phyloP scores from a whole-genome alignment of 2,329 filamentous ascomycete species.

The Botryotinia narcissicola region DNA sequence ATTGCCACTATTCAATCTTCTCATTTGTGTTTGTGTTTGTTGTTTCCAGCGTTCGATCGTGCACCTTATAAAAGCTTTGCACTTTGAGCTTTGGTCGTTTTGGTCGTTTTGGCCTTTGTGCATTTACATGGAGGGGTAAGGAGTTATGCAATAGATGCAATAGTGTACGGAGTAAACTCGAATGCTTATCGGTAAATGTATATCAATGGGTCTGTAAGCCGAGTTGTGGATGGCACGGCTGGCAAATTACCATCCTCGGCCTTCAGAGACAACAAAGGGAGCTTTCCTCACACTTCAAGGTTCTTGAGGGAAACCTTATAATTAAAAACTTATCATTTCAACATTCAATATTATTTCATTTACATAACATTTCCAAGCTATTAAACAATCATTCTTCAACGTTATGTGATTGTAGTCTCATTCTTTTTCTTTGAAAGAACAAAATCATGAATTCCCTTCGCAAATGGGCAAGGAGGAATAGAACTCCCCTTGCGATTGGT shows the following conservation, averaged over 20 bases:
- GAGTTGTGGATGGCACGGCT: slow-evolving; percentile 15
- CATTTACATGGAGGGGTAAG: slow-evolving; percentile 21
- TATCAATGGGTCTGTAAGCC: slow-evolving; percentile 3
- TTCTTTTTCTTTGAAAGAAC: slow-evolving; percentile 2
- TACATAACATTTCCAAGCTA: slow-evolving; percentile 8
- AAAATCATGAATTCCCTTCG: slow-evolving; percentile 64
- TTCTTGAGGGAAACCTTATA: not conserved
- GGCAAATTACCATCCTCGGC: slow-evolving; percentile 15
- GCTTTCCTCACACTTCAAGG: slow-evolving; percentile 3
- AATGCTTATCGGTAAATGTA: slow-evolving; percentile 16
- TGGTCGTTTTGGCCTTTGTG: slow-evolving; percentile 19
- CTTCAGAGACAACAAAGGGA: slow-evolving; percentile 18
- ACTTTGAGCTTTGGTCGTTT: not conserved
- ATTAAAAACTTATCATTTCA: not conserved
- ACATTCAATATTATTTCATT: slow-evolving; percentile 6
- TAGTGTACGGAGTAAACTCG: slow-evolving; percentile 5
- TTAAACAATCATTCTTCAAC: slow-evolving; percentile 7
- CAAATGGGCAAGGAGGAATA: slow-evolving; percentile 90
- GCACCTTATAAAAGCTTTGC: slow-evolving; percentile 9
- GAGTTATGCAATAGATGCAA: slow-evolving; percentile 16
- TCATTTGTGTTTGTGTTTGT: slow-evolving; percentile 17
- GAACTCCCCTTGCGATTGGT: slow-evolving; percentile 84
- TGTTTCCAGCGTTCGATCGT: slow-evolving; percentile 6
- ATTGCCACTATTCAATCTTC: slow-evolving; percentile 41
- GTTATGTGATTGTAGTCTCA: slow-evolving; percentile 27